A percentile compares a stretch with the other conserved stretches of the same genome.
phyloP scores from a whole-genome alignment of 768 basidiomycete species.

The Phylloporus sp. region DNA sequence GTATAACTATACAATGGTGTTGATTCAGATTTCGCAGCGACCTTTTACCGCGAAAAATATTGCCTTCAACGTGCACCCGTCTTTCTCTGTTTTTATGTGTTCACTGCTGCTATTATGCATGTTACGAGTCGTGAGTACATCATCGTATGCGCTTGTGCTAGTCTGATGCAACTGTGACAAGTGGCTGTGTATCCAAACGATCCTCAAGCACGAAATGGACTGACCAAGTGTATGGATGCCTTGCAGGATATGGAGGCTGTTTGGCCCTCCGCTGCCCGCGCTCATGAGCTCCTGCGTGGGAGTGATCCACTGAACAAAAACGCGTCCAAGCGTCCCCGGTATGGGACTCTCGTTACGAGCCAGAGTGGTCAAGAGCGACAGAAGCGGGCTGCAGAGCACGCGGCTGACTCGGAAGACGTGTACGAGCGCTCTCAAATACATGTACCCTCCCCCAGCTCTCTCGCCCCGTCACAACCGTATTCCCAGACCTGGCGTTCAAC shows the following conservation, averaged over 20 bases:
- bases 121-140: conserved; percentile 58
- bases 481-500: conserved; percentile 30
- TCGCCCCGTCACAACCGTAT: conserved; percentile 18
- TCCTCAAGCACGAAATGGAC: conserved; percentile 63
- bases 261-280: conserved; percentile 77
- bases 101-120: conserved; percentile 79
- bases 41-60: conserved; percentile 60
- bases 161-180: conserved; percentile 23
- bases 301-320: conserved; percentile 38
- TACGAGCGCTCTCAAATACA: conserved; percentile 23
- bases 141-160: not conserved
- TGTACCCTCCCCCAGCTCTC: conserved; percentile 2
- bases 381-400: conserved; percentile 60
- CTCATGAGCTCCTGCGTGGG: conserved; percentile 67
- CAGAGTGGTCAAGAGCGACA: conserved; percentile 33
- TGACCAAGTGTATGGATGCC: conserved; percentile 63
- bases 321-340: not conserved
- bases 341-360: conserved; percentile 11
- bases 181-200: conserved; percentile 64
- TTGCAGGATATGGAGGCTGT: conserved; percentile 61
- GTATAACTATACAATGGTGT: not conserved
- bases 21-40: conserved; percentile 34
- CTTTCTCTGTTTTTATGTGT: conserved; percentile 75
- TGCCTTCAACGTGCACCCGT: conserved; percentile 58
- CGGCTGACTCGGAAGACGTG: conserved; percentile 37